Conservation (phyloP, 2,329 filamentous ascomycete genomes). For the Aspergillus pseudotamarii region DNA sequence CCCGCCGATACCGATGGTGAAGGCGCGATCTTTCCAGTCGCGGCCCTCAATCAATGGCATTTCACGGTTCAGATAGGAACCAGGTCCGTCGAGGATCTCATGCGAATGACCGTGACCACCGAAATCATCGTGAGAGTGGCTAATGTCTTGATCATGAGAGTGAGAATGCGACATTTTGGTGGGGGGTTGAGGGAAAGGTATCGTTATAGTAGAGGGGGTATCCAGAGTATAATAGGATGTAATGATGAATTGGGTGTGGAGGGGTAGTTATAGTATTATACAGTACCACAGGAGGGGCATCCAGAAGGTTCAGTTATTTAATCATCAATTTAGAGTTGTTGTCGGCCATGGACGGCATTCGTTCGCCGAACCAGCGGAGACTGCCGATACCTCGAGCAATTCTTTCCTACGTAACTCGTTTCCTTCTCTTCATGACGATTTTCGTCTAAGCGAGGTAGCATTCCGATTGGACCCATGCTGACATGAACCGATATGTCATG, state of each 20-base stretch:
- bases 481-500: constrained; percentile 3
- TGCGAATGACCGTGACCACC: constrained; percentile 86
- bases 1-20: constrained; percentile 98
- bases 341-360: background rate
- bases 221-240: background rate
- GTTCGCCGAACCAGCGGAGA: background rate
- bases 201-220: background rate
- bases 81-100: constrained; percentile 91
- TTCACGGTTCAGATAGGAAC: constrained; percentile 85
- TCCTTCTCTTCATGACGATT: no score
- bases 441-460: background rate
- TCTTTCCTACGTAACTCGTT: no score
- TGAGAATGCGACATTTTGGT: constrained; percentile 43
- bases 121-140: constrained; percentile 58
- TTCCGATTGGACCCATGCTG: constrained; percentile 2
- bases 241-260: background rate
- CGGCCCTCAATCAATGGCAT: constrained; percentile 91
- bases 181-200: background rate
- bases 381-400: background rate
- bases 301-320: background rate
- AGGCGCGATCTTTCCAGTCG: constrained; percentile 85
- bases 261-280: background rate
- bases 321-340: background rate
- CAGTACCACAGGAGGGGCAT: background rate
- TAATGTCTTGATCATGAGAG: constrained; percentile 39